These are phyloP conservation scores for Ramaria sp. DNA, from an alignment of 768 basidiomycete genomes.

Conservation along the genomic window DNA sequence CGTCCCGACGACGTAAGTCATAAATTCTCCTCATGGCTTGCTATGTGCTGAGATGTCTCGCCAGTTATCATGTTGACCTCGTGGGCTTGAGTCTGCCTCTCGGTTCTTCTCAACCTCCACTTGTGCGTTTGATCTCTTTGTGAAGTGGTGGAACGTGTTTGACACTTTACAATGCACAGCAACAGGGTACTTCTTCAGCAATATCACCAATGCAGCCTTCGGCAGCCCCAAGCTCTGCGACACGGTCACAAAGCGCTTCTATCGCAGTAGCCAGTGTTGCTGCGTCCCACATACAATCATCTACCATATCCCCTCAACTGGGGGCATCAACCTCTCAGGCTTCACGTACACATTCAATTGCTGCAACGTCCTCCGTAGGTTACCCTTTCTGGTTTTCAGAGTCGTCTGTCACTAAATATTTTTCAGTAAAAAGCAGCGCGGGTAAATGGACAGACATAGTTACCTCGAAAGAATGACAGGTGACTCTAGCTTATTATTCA, in stretches of 20 bases:
- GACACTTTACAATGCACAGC: not conserved
- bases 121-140: not conserved
- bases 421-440: not conserved
- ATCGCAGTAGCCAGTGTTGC: not conserved
- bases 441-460: not conserved
- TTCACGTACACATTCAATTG: not conserved
- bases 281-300: not conserved
- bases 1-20: slow-evolving; percentile 40
- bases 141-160: not conserved
- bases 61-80: too few species aligned
- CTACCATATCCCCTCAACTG: not conserved
- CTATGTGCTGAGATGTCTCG: not conserved
- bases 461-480: too few species aligned
- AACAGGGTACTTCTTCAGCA: not conserved
- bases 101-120: not conserved
- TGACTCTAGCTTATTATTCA: too few species aligned
- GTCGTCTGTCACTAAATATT: too few species aligned
- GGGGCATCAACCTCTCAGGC: not conserved
- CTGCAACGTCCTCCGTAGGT: not conserved
- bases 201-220: not conserved
- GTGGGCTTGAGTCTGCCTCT: too few species aligned
- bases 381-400: not conserved
- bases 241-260: not conserved
- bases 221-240: not conserved
- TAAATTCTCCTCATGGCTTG: not conserved